phyloP scores from a whole-genome alignment of 768 basidiomycete genomes.

The Chalciporus piperatus region DNA sequence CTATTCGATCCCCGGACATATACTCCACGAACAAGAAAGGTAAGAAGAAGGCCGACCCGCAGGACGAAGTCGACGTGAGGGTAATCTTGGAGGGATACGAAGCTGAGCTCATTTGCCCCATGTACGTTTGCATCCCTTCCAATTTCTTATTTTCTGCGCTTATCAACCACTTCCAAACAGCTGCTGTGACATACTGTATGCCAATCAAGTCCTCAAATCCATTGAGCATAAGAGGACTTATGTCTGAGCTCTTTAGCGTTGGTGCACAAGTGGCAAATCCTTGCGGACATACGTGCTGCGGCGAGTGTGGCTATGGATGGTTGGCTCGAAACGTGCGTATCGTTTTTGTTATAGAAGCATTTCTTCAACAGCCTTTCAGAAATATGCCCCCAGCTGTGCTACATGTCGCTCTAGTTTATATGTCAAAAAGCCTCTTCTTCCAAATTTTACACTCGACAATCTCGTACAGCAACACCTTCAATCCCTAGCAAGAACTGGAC shows the following conservation, averaged over 20 bases:
- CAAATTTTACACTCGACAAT: constrained; percentile 63
- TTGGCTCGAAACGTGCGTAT: constrained; percentile 46
- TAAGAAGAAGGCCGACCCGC: constrained; percentile 38
- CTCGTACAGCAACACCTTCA: constrained; percentile 58
- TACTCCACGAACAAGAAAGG: constrained; percentile 38
- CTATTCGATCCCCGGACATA: constrained; percentile 1
- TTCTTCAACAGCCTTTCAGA: constrained; percentile 22
- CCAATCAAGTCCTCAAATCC: constrained; percentile 3
- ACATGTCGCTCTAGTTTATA: constrained; percentile 54
- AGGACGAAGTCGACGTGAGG: constrained; percentile 22
- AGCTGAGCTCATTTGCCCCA: constrained; percentile 66
- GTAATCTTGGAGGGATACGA: constrained; percentile 49
- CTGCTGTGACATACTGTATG: constrained; percentile 71
- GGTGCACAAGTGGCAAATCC: constrained; percentile 63
- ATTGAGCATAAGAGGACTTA: background rate
- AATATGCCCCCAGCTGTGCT: constrained; percentile 50
- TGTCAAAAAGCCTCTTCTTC: constrained; percentile 46
- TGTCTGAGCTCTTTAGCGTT: constrained; percentile 39
- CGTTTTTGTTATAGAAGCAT: background rate
- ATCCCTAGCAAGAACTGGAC: constrained; percentile 43
- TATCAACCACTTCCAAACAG: constrained; percentile 37
- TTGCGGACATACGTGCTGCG: constrained; percentile 74
- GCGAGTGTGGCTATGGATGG: constrained; percentile 65
- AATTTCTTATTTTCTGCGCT: background rate
- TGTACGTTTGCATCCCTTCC: constrained; percentile 45